A percentile compares a stretch with the other conserved stretches of the same genome.
These are phyloP conservation scores for Cryptosporidium xiaoi DNA, from an alignment of 169 alveolate genomes.

Conservation along the genomic window DNA sequence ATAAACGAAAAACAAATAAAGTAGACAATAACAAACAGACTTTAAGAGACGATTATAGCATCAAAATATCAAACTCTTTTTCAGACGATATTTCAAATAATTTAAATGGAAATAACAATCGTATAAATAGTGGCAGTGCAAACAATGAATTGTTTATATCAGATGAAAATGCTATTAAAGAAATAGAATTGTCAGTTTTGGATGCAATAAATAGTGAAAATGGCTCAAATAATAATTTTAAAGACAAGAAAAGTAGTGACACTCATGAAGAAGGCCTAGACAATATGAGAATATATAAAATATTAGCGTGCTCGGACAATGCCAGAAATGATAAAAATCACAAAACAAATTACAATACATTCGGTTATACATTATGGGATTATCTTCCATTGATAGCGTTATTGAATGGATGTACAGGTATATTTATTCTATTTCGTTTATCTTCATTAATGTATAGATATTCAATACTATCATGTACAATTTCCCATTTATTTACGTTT, in stretches of 20 bases:
- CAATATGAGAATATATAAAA: background rate
- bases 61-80: no score
- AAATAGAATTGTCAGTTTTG: no score
- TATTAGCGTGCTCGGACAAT: background rate
- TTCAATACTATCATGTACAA: conserved; percentile 53
- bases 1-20: no score
- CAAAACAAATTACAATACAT: background rate
- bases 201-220: background rate
- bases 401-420: conserved; percentile 68
- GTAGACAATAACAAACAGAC: no score
- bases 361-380: conserved; percentile 62
- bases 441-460: conserved; percentile 66
- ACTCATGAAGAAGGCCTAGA: background rate
- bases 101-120: no score
- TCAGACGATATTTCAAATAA: no score
- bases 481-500: conserved; percentile 54
- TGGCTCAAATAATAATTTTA: background rate
- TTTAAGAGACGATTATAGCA: no score
- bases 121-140: no score
- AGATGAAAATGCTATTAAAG: no score
- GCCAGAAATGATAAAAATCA: background rate
- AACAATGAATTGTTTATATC: no score
- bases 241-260: background rate
- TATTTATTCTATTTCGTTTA: conserved; percentile 46
- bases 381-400: conserved; percentile 50